Evolutionary conservation across 2,329 filamentous ascomycete species (phyloP).

Genomic region (Aspergillus pseudonomiae): DNA sequence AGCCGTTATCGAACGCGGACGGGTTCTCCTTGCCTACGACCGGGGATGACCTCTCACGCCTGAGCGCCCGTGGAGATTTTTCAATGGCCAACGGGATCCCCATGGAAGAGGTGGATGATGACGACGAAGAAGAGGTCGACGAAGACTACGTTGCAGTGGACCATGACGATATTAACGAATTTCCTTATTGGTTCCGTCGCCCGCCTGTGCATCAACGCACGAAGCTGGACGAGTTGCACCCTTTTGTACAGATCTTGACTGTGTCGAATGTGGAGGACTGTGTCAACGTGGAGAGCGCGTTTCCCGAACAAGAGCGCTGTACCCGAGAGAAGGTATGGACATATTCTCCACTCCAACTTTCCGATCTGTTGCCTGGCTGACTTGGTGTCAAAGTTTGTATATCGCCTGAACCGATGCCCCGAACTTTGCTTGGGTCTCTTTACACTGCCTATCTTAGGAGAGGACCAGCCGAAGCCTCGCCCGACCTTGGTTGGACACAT

Average conservation of each 20-base stretch:
- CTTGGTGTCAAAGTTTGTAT: slow-evolving; percentile 62
- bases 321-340: slow-evolving; percentile 62
- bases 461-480: slow-evolving; percentile 61
- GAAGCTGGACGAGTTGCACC: slow-evolving; percentile 63
- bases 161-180: slow-evolving; percentile 44
- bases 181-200: slow-evolving; percentile 46
- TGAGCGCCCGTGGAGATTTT: slow-evolving; percentile 31
- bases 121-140: slow-evolving; percentile 40
- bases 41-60: slow-evolving; percentile 32
- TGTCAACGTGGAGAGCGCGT: slow-evolving; percentile 61
- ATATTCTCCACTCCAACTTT: not conserved
- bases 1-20: slow-evolving; percentile 36
- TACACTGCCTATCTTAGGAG: slow-evolving; percentile 59
- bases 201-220: slow-evolving; percentile 41
- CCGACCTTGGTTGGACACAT: slow-evolving; percentile 74
- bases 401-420: slow-evolving; percentile 73
- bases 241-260: slow-evolving; percentile 74
- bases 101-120: slow-evolving; percentile 30
- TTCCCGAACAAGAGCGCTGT: slow-evolving; percentile 61
- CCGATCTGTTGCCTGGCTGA: slow-evolving; percentile 13
- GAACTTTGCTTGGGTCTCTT: slow-evolving; percentile 81
- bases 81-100: slow-evolving; percentile 35
- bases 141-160: slow-evolving; percentile 48
- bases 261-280: slow-evolving; percentile 55
- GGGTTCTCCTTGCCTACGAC: slow-evolving; percentile 31